Evolutionary conservation across 306 rosid genomes (phyloP).

Genomic region (Adenanthera pavonina): DNA sequence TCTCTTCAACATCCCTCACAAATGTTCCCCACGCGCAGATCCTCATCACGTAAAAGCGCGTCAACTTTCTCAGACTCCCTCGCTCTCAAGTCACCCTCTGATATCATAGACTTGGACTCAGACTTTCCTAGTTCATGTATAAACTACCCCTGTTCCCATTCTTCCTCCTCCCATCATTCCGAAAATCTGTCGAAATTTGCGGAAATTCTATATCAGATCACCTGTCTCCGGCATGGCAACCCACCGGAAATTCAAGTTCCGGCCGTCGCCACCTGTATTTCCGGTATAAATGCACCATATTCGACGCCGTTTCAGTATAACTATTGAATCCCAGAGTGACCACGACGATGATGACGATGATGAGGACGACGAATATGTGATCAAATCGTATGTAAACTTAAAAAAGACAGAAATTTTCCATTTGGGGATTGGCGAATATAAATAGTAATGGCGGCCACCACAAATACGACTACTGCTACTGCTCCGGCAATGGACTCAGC

Average conservation of each 20-base stretch:
- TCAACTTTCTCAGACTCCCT: constrained; percentile 28
- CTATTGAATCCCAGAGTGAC: constrained; percentile 13
- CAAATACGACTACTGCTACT: constrained; percentile 42
- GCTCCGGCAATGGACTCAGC: constrained; percentile 46
- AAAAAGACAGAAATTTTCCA: neutral
- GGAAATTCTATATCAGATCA: constrained; percentile 36
- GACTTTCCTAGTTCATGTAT: constrained; percentile 38
- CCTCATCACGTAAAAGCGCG: constrained; percentile 45
- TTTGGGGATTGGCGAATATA: constrained; percentile 39
- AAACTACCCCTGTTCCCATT: neutral
- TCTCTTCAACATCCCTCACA: constrained; percentile 22
- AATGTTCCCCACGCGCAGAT: constrained; percentile 57
- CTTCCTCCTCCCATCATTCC: neutral
- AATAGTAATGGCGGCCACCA: constrained; percentile 70
- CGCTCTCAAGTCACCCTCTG: constrained; percentile 13
- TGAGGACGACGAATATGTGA: constrained; percentile 15
- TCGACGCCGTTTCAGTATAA: constrained; percentile 15
- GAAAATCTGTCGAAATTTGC: constrained; percentile 10
- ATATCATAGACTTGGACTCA: neutral
- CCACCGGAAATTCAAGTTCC: constrained; percentile 56
- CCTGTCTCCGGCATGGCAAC: constrained; percentile 60
- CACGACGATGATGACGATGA: constrained; percentile 8
- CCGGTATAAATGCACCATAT: constrained; percentile 44
- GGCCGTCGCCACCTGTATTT: constrained; percentile 39
- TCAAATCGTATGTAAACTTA: neutral